phyloP scores from a whole-genome alignment of 495 filamentous ascomycete genomes.

The Elasticomyces elasticus region DNA sequence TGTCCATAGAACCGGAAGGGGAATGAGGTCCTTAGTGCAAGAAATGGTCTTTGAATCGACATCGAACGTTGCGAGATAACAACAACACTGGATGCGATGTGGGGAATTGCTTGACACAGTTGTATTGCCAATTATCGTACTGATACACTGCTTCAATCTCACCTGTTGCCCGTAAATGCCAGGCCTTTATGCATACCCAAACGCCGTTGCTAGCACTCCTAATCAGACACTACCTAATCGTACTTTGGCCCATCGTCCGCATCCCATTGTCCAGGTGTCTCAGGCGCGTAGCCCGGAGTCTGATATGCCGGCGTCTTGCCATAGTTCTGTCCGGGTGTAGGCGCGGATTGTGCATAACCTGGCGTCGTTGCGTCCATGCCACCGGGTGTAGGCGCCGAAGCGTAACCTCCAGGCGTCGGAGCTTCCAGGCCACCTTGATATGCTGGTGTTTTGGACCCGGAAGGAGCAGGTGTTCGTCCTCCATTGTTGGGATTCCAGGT shows the following conservation, averaged over 20 bases:
- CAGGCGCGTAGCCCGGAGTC: background rate
- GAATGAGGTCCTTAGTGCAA: too few species aligned
- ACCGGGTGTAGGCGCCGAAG: constrained; percentile 71
- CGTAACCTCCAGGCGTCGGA: constrained; percentile 18
- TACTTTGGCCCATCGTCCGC: background rate
- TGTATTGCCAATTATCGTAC: too few species aligned
- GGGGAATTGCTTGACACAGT: too few species aligned
- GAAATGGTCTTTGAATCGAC: too few species aligned
- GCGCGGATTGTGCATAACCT: constrained; percentile 24
- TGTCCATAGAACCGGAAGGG: too few species aligned
- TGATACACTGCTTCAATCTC: too few species aligned
- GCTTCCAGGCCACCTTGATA: constrained; percentile 29
- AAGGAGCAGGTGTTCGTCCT: constrained; percentile 45
- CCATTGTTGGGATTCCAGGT: constrained; percentile 42
- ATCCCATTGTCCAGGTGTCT: background rate
- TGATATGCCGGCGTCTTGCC: background rate
- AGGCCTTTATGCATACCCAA: too few species aligned
- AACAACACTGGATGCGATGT: too few species aligned
- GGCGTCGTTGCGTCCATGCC: constrained; percentile 52
- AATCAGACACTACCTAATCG: too few species aligned
- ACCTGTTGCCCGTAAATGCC: too few species aligned
- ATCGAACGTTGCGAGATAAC: too few species aligned
- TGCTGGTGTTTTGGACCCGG: constrained; percentile 49
- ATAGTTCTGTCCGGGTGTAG: background rate
- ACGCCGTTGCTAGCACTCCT: too few species aligned